Conservation (phyloP, 768 basidiomycete species). For the Roridomyces roridus region DNA sequence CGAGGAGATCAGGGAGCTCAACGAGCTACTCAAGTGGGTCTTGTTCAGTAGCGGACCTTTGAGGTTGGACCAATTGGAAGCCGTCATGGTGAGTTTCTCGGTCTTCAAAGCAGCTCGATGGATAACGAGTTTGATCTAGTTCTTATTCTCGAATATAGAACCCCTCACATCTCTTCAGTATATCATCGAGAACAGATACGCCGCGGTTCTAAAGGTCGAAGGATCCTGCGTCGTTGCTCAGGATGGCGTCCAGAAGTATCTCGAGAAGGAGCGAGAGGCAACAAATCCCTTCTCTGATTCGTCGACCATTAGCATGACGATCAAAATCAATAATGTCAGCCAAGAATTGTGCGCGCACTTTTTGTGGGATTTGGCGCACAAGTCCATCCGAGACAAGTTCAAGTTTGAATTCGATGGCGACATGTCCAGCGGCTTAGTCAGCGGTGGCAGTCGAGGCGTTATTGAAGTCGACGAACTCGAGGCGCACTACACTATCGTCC, state of each 20-base stretch:
- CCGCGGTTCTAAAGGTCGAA: neutral
- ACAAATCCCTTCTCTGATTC: neutral
- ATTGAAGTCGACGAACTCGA: neutral
- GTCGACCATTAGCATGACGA: constrained; percentile 27
- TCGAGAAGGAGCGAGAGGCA: neutral
- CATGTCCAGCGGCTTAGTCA: neutral
- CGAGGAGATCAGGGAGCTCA: constrained; percentile 1
- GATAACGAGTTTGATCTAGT: neutral
- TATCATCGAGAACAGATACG: neutral
- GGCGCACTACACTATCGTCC: neutral
- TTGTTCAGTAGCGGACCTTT: neutral
- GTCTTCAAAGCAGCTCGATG: neutral
- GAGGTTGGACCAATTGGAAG: neutral
- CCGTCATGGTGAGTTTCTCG: constrained; percentile 8
- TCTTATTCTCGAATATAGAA: neutral
- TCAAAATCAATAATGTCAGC: constrained; percentile 3
- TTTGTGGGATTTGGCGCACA: neutral
- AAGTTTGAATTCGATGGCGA: neutral
- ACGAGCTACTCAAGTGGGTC: constrained; percentile 1
- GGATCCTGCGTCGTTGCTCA: neutral
- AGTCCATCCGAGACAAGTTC: neutral
- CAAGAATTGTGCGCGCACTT: neutral
- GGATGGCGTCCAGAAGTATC: neutral
- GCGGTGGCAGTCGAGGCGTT: neutral
- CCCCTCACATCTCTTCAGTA: neutral